Conservation (phyloP, 345 rosid genomes). For the Pistacia integerrima region DNA sequence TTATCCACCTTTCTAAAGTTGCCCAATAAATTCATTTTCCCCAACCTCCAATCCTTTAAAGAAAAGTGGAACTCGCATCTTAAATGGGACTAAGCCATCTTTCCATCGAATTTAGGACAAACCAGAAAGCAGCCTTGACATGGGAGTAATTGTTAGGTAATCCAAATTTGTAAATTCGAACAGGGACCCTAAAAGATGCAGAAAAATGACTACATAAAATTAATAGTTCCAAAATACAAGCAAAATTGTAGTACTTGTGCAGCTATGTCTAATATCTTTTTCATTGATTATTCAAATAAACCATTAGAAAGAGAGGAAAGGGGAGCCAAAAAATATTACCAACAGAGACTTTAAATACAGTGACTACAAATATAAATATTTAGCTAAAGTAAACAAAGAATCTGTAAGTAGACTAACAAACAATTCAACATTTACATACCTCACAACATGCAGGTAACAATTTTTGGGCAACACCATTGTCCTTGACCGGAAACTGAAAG, state of each 20-base stretch:
- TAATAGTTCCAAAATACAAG: not conserved
- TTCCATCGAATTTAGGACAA: not conserved
- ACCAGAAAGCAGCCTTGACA: not conserved
- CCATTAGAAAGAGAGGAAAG: not conserved
- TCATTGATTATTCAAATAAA: not conserved
- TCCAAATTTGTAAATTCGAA: not conserved
- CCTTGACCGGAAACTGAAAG: slow-evolving; percentile 53
- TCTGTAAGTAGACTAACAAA: not conserved
- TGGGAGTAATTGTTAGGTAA: not conserved
- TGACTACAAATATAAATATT: not conserved
- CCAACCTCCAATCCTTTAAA: not conserved
- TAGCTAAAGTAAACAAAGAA: not conserved
- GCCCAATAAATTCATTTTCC: not conserved
- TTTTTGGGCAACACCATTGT: slow-evolving; percentile 65
- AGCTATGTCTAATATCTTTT: not conserved
- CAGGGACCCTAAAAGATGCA: not conserved
- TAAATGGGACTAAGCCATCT: not conserved
- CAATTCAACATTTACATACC: slow-evolving; percentile 41
- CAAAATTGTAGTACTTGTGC: not conserved
- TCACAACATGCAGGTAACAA: slow-evolving; percentile 77
- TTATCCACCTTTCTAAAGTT: not conserved
- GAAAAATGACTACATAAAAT: not conserved
- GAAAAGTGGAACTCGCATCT: not conserved
- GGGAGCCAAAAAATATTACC: not conserved
- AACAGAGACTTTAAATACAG: not conserved